Percentiles rank a stretch among this genome's conserved stretches.
Evolutionary conservation across 345 rosid species (phyloP).

Genomic region (Lumnitzera racemosa): DNA sequence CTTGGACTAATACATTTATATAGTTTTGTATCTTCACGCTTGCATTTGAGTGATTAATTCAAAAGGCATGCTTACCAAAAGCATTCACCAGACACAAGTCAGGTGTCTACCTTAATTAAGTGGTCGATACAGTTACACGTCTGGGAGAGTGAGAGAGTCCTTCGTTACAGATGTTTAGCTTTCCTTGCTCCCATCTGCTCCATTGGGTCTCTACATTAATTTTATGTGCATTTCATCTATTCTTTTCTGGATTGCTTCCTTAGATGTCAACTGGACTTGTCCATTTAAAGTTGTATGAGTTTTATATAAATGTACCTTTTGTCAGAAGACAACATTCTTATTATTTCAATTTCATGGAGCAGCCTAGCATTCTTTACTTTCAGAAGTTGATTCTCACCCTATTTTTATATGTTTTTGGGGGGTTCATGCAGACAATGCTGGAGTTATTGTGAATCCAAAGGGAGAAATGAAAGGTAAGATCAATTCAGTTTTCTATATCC

Average conservation of each 20-base stretch:
- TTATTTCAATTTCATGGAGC: too few relatives aligned
- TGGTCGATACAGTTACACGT: conserved; percentile 37
- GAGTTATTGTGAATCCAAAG: conserved; percentile 74
- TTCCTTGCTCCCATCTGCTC: conserved; percentile 23
- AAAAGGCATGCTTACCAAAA: background rate
- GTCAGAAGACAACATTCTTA: too few relatives aligned
- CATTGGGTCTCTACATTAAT: conserved; percentile 22
- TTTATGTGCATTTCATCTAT: background rate
- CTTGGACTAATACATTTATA: background rate
- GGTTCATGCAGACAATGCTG: conserved; percentile 55
- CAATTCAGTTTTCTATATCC: background rate
- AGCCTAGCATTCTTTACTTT: background rate
- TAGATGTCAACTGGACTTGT: too few relatives aligned
- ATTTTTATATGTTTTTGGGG: background rate
- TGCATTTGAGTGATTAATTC: background rate
- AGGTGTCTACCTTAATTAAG: conserved; percentile 19
- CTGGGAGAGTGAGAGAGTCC: conserved; percentile 23
- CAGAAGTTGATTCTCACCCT: background rate
- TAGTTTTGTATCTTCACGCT: background rate
- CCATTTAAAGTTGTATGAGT: too few relatives aligned
- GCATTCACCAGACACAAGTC: conserved; percentile 28
- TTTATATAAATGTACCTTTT: too few relatives aligned
- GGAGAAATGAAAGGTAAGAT: conserved; percentile 77
- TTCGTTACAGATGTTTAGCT: conserved; percentile 32
- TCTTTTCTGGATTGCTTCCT: background rate